phyloP scores from a whole-genome alignment of 768 basidiomycete species.

The Collybia mongolica region DNA sequence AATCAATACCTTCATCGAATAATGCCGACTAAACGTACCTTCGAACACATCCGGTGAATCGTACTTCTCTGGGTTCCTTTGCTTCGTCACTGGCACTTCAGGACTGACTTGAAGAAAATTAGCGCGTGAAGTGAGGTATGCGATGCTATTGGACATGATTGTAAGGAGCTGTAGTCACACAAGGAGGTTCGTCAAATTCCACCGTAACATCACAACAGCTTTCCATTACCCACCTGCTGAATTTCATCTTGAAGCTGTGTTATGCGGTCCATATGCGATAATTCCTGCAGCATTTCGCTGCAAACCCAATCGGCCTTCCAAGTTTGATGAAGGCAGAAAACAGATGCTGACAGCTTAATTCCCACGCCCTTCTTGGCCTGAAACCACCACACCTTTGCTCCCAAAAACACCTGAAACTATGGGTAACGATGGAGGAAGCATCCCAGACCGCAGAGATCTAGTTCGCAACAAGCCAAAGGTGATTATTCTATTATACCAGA shows the following conservation, averaged over 20 bases:
- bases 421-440: slow-evolving; percentile 90
- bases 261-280: slow-evolving; percentile 94
- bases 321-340: slow-evolving; percentile 2
- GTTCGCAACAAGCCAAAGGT: slow-evolving; percentile 75
- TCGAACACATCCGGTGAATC: slow-evolving; percentile 76
- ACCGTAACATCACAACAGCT: background rate
- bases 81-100: slow-evolving; percentile 83
- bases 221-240: slow-evolving; percentile 60
- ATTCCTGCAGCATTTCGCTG: slow-evolving; percentile 90
- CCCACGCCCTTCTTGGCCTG: background rate
- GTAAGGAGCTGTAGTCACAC: slow-evolving; percentile 59
- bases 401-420: slow-evolving; percentile 31
- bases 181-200: background rate
- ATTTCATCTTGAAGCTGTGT: slow-evolving; percentile 95
- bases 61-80: slow-evolving; percentile 67
- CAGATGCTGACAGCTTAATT: background rate
- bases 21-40: slow-evolving; percentile 38
- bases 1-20: background rate
- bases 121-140: slow-evolving; percentile 75
- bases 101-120: slow-evolving; percentile 77
- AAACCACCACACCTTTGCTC: background rate
- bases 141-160: slow-evolving; percentile 83
- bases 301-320: slow-evolving; percentile 8
- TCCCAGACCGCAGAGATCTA: slow-evolving; percentile 80
- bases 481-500: slow-evolving; percentile 4